These are phyloP conservation scores for Colletotrichum noveboracense DNA, from an alignment of 2,329 filamentous ascomycete genomes.

Conservation along the genomic window DNA sequence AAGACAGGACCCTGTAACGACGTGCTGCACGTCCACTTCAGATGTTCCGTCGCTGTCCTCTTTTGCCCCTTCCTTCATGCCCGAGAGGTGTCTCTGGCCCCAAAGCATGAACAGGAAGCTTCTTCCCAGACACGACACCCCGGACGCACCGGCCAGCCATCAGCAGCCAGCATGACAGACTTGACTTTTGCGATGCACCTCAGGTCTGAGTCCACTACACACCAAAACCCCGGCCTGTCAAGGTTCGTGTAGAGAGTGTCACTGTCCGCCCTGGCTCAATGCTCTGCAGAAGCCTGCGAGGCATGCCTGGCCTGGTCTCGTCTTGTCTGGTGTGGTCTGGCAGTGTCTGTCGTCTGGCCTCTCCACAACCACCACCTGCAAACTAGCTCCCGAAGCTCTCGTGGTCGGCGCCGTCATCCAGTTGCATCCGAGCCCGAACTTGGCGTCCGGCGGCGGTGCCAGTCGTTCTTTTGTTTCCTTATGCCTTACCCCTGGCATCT, in stretches of 20 bases:
- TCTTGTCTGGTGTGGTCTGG: not conserved
- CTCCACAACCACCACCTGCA: not conserved
- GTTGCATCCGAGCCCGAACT: conserved; percentile 1
- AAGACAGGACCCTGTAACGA: not conserved
- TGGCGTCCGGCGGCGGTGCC: not conserved
- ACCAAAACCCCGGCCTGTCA: not conserved
- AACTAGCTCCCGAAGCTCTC: not conserved
- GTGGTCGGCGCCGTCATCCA: conserved; percentile 2
- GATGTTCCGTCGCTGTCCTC: conserved; percentile 5
- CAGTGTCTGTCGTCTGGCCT: not conserved
- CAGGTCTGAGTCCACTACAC: not conserved
- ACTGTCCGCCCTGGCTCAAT: not conserved
- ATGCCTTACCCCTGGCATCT: conserved; percentile 6
- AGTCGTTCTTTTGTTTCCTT: conserved; percentile 10
- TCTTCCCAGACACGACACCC: conserved; percentile 14
- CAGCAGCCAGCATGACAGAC: conserved; percentile 9
- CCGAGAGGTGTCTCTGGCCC: conserved; percentile 9
- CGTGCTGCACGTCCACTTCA: not conserved
- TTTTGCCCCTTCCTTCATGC: not conserved
- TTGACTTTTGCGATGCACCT: conserved; percentile 12
- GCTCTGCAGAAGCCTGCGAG: not conserved
- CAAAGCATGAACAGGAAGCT: conserved; percentile 14
- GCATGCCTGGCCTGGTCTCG: not conserved
- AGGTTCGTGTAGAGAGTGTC: not conserved
- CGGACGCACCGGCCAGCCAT: conserved; percentile 6